Evolutionary conservation across 2,329 filamentous ascomycete species (phyloP).

Genomic region (Paraphoma chrysanthemicola): DNA sequence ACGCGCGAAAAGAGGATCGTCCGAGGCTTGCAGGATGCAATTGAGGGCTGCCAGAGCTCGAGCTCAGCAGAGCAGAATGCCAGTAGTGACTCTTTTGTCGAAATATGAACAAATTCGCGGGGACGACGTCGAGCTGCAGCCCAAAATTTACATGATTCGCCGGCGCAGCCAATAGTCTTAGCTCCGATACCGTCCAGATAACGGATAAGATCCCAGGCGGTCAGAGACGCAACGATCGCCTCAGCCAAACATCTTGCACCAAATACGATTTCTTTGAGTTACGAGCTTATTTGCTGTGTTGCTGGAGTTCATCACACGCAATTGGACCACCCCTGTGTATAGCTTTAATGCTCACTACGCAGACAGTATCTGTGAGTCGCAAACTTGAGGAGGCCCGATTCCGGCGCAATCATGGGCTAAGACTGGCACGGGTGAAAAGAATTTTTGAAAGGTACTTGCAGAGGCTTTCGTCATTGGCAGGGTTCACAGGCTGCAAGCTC

Average conservation of each 20-base stretch:
- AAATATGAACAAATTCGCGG: conserved; percentile 38
- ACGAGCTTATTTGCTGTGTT: background rate
- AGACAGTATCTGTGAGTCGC: background rate
- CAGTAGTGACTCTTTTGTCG: conserved; percentile 31
- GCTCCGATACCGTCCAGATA: conserved; percentile 43
- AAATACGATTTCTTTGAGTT: background rate
- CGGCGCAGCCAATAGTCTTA: conserved; percentile 31
- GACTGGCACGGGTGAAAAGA: conserved; percentile 26
- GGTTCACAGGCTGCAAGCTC: background rate
- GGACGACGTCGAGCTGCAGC: conserved; percentile 38
- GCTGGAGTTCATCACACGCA: too few relatives aligned
- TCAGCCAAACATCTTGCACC: background rate
- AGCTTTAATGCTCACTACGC: too few relatives aligned
- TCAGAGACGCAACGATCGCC: background rate
- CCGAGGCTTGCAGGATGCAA: conserved; percentile 29
- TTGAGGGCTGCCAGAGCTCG: conserved; percentile 40
- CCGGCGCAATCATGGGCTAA: conserved; percentile 23
- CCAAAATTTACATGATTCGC: conserved; percentile 41
- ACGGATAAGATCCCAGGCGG: conserved; percentile 26
- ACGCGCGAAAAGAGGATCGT: conserved; percentile 24
- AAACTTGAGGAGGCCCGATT: conserved; percentile 20
- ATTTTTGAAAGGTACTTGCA: conserved; percentile 25
- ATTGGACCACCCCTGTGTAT: too few relatives aligned
- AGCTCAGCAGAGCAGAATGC: conserved; percentile 35
- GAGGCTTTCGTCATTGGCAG: background rate